A percentile compares a stretch with the other conserved stretches of the same genome.
phyloP scores from a whole-genome alignment of 805 yeast genomes.

The Cyberlindnera samutprakarnensis region DNA sequence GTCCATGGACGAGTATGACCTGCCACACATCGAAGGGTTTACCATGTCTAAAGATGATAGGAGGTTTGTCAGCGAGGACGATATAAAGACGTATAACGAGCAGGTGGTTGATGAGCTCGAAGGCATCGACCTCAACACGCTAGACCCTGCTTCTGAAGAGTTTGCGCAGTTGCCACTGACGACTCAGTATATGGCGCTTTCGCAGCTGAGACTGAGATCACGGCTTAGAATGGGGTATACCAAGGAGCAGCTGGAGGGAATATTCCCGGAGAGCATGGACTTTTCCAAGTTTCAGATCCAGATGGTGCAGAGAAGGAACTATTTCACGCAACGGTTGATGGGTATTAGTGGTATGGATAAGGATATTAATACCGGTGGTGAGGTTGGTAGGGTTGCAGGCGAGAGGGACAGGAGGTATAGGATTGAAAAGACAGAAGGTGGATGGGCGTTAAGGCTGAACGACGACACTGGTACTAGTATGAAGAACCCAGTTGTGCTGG shows the following conservation, averaged over 20 bases:
- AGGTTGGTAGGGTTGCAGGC: constrained; percentile 61
- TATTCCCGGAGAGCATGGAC: constrained; percentile 82
- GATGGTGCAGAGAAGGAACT: constrained; percentile 88
- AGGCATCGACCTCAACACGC: constrained; percentile 58
- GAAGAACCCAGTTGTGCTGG: constrained; percentile 44
- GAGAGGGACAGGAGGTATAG: constrained; percentile 73
- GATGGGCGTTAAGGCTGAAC: constrained; percentile 71
- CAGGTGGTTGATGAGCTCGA: constrained; percentile 56
- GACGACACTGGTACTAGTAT: constrained; percentile 29
- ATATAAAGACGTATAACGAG: constrained; percentile 51
- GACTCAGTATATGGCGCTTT: constrained; percentile 81
- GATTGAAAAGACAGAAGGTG: constrained; percentile 67
- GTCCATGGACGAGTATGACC: constrained; percentile 74
- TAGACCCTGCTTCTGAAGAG: constrained; percentile 79
- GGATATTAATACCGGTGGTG: constrained; percentile 21
- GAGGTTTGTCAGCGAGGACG: constrained; percentile 68
- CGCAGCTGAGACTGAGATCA: constrained; percentile 75
- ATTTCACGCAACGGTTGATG: constrained; percentile 81
- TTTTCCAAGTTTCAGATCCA: constrained; percentile 90
- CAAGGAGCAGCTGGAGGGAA: constrained; percentile 73
- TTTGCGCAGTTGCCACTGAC: constrained; percentile 72
- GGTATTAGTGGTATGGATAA: constrained; percentile 70
- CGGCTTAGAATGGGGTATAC: constrained; percentile 93
- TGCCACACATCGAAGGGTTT: constrained; percentile 63
- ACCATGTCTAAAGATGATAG: constrained; percentile 50